These are phyloP conservation scores for Nicotiana knightiana DNA, from an alignment of 257 asterid genomes.

Conservation along the genomic window DNA sequence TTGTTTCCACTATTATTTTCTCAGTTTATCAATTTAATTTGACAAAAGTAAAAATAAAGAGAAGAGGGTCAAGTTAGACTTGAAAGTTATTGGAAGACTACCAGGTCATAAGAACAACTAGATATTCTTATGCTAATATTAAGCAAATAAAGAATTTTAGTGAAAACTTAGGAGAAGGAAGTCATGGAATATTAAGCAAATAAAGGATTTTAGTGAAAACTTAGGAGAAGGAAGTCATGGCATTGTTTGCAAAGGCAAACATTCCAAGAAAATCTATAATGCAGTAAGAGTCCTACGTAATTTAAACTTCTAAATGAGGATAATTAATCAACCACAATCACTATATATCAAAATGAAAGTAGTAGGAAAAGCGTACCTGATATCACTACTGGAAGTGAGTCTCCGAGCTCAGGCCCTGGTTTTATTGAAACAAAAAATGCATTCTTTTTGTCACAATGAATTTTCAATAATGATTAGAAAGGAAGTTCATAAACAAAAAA, in stretches of 20 bases:
- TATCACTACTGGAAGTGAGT: too few species aligned
- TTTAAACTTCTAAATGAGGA: neutral
- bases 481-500: too few species aligned
- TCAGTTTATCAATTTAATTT: neutral
- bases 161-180: too few species aligned
- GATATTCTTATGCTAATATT: neutral
- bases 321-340: neutral
- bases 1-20: neutral
- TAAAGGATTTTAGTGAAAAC: neutral
- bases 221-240: neutral
- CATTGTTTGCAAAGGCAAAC: neutral
- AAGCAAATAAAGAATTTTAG: neutral
- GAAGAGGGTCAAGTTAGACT: neutral
- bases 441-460: too few species aligned
- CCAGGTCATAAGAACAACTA: neutral
- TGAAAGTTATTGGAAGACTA: neutral
- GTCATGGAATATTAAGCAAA: too few species aligned
- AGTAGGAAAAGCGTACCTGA: too few species aligned
- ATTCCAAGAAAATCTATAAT: neutral
- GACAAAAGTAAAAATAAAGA: neutral
- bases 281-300: neutral
- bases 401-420: too few species aligned
- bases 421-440: too few species aligned
- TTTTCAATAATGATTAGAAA: too few species aligned
- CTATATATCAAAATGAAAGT: too few species aligned